Evolutionary conservation across 2,329 filamentous ascomycete genomes (phyloP), one percentile per base, ranked within the genome.

Genomic region (Fusarium beomiforme): DNA sequence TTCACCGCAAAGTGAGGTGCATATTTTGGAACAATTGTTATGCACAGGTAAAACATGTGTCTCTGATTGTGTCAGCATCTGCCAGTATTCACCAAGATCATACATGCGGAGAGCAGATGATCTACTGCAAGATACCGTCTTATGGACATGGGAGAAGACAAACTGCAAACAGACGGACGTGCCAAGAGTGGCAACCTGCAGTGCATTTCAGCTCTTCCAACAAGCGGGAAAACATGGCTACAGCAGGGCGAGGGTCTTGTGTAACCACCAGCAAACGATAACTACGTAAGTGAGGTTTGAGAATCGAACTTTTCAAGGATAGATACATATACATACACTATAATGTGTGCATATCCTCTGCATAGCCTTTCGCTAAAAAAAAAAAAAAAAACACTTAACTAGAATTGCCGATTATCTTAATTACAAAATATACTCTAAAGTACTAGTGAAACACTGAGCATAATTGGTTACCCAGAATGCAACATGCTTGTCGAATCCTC

Each of bases 381-480:
- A n/a, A n/a, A n/a, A n/a, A n/a, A n/a, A n/a, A n/a, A n/a, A n/a
- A n/a, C n/a, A 23, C n/a, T 19, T n/a, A 42, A 56, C 64, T 56
- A 60, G 55, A 59, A 56, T 72, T 61, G 57, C 60, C 59, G 39
- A 55, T 14, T 49, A 62, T 23, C 36, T 70, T 47, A 43, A 41
- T 51, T 24, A 41, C 21, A 26, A 24, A 11, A 34, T 36, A 34
- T 33, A 17, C 6, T 44, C 42, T n/a, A 26, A 34, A 23, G 13
- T 36, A 21, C 51, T 75, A 60, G 73, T 67, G 64, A 76, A 75
- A 57, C 47, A 37, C 9, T 31, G 21, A 16, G 47, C 50, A 50
- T 43, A 21, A 74, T 74, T 75, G 74, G 74, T 64, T 72, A 68
- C 62, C 64, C 63, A 47, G 37, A 56, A 59, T 67, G 64, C 49